phyloP scores from a whole-genome alignment of 129 eudicot species.

The Scalesia atractyloides region DNA sequence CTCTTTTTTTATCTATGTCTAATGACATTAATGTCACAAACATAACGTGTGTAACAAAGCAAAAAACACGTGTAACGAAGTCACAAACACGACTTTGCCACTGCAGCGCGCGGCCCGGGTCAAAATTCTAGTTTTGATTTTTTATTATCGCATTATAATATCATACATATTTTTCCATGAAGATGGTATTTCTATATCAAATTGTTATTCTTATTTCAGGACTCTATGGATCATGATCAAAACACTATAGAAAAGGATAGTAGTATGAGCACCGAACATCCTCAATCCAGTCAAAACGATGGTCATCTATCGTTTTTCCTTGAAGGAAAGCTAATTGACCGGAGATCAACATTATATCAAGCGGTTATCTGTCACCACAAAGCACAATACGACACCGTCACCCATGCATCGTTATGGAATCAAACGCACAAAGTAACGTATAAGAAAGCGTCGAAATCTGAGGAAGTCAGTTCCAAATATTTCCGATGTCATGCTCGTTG shows the following conservation, averaged over 20 bases:
- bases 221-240: constrained; percentile 40
- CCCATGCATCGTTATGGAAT: constrained; percentile 56
- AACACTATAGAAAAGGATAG: constrained; percentile 39
- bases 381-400: constrained; percentile 40
- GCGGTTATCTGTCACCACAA: constrained; percentile 58
- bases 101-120: too few species aligned
- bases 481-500: constrained; percentile 18
- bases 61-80: too few species aligned
- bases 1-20: too few species aligned
- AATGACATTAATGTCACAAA: too few species aligned
- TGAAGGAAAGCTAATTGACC: constrained; percentile 58
- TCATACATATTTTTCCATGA: constrained; percentile 15
- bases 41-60: too few species aligned
- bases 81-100: too few species aligned
- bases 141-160: constrained; percentile 1
- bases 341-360: constrained; percentile 62
- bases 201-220: constrained; percentile 43
- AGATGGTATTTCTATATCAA: constrained; percentile 1
- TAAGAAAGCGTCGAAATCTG: constrained; percentile 33
- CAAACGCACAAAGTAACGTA: constrained; percentile 62
- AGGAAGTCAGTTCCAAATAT: constrained; percentile 21
- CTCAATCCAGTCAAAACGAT: constrained; percentile 31
- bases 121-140: neutral
- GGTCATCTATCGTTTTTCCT: constrained; percentile 60
- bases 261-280: constrained; percentile 25